Evolutionary conservation across 75 land plant genomes (phyloP).

Genomic region (Sequoiadendron giganteum): DNA sequence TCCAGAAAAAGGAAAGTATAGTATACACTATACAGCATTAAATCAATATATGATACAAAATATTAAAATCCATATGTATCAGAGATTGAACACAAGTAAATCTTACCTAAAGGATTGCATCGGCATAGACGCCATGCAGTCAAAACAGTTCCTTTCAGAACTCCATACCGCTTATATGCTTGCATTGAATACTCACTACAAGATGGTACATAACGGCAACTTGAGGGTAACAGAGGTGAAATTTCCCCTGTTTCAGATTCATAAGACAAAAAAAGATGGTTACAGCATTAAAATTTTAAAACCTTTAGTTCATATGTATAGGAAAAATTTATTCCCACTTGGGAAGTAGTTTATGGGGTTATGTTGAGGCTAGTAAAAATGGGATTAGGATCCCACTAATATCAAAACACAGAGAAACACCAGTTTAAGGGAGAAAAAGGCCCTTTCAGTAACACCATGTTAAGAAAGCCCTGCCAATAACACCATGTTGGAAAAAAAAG

Average conservation of each 20-base stretch:
- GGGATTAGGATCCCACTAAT: background rate
- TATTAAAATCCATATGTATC: background rate
- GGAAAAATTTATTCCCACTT: background rate
- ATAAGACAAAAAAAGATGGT: background rate
- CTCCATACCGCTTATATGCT: constrained; percentile 90
- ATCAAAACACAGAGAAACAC: background rate
- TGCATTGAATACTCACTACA: constrained; percentile 94
- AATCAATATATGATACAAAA: background rate
- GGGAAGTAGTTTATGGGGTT: background rate
- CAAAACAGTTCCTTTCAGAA: constrained; percentile 77
- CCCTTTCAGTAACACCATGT: background rate
- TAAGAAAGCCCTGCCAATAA: background rate
- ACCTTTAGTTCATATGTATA: background rate
- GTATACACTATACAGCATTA: background rate
- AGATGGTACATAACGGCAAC: constrained; percentile 88
- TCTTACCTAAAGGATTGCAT: constrained; percentile 88
- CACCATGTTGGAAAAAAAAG: background rate
- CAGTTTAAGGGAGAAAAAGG: background rate
- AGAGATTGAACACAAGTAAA: background rate
- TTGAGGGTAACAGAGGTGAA: constrained; percentile 70
- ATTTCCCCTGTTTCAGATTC: constrained; percentile 61
- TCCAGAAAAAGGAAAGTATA: background rate
- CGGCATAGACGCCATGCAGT: constrained; percentile 88
- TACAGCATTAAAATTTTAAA: background rate
- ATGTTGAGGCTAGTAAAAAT: background rate